Conservation (phyloP, 2,329 filamentous ascomycete species). For the Tolypocladium album region DNA sequence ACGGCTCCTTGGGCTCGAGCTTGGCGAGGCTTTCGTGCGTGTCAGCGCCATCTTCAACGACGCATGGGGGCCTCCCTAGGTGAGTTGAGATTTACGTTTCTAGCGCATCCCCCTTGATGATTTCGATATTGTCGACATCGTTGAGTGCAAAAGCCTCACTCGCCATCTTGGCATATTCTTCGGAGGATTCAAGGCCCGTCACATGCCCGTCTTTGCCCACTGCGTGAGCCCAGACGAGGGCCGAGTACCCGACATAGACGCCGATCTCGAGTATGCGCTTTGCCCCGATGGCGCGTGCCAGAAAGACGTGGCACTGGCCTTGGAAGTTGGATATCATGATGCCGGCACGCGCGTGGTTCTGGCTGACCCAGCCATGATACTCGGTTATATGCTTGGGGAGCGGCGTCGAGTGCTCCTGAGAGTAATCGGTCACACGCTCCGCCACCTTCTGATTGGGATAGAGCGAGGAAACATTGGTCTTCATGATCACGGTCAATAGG, state of each 20-base stretch:
- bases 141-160: constrained; percentile 21
- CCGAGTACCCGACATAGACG: constrained; percentile 30
- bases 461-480: constrained; percentile 18
- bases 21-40: constrained; percentile 14
- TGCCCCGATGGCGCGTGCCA: constrained; percentile 24
- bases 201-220: constrained; percentile 17
- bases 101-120: constrained; percentile 31
- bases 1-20: constrained; percentile 28
- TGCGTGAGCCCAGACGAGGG: constrained; percentile 28
- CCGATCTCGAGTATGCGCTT: constrained; percentile 31
- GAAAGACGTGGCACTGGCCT: constrained; percentile 20
- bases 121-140: constrained; percentile 27
- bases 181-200: constrained; percentile 29
- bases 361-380: constrained; percentile 21
- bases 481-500: constrained; percentile 10
- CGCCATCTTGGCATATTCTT: constrained; percentile 28
- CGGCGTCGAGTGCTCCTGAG: constrained; percentile 19
- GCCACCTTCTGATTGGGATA: constrained; percentile 26
- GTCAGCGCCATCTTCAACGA: neutral
- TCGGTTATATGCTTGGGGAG: constrained; percentile 23
- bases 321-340: constrained; percentile 25
- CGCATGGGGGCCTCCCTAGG: neutral
- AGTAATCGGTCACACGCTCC: constrained; percentile 23
- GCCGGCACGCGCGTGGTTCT: constrained; percentile 10
- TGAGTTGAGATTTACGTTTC: constrained; percentile 22